Base-by-base conservation (phyloP, 805 yeast genomes). In the Priceomyces fermenticarens region DNA sequence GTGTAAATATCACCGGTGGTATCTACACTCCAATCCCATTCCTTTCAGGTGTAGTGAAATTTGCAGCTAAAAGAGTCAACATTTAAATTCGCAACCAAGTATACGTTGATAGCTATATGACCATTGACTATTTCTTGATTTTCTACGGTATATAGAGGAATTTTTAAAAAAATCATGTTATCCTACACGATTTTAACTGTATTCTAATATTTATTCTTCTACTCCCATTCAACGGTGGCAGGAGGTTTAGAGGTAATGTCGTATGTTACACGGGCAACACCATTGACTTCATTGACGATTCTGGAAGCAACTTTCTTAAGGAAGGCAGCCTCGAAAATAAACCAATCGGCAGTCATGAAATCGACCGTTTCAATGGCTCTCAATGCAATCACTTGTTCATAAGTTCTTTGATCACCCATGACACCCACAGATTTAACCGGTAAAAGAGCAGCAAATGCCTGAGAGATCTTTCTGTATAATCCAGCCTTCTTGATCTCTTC, bases 331-430 rank as follows among this genome's bases (percentile, higher is more conserved):
- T 90, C 97, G 62, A 93, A 93, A 51, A 85, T 86, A 66, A 71
- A 93, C 99, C 99, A 93, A 70, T 93, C 99, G 48, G 99, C 99
- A 57, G 99, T 93, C 99, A 93, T 93, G 79, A 93, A 93, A 73
- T 93, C 99, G 47, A 82, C 79, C 41, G 99, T 93, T 74, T 90
- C 97, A 57, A 93, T 88, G 53, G 99, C 99, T 72, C 99, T 85
- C 63, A 93, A 80, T 36, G 99, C 99, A 73, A 93, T 93, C 48
- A 93, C 99, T 74, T 93, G 99, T 67, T 93, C 99, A 64, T 93
- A 93, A 45, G 97, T 88, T 75, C 99, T 85, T 77, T 93, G 96
- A 70, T 93, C 99, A 62, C 99, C 99, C 97, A 88, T 88, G 51
- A 93, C 99, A 74, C 99, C 99, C 42, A 93, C 99, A 40, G 97